Evolutionary conservation across 106 monocot species (phyloP), one percentile per base, ranked within the genome.

Genomic region (Xerophyta viscosa): DNA sequence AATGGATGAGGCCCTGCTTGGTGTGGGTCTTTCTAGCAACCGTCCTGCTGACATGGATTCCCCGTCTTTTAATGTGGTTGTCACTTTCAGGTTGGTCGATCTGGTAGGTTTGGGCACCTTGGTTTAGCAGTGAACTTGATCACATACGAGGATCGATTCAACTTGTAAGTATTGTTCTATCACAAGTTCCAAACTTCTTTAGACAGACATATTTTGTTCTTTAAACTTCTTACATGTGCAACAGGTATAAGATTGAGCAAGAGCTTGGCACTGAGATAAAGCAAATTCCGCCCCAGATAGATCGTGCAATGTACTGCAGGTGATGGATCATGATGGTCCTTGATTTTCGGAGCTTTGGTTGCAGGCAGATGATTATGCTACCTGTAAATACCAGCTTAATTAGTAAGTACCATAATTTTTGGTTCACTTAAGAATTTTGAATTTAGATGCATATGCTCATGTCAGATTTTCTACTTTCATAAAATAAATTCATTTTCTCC

Each of bases 251-350:
- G 69, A 89, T 90, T 50, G 89, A 98, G 66, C 81, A 98, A 74
- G 89, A 98, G 61, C 76, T 98, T 52, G 96, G 89, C 25, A 90
- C 96, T 41, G 96, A 96, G 56, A 96, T 96, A 41, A 88, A 85
- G 60, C 75, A 83, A 48, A 96, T 89, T 62, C 89, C 96, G 43
- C 85, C 80, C 10, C 84, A 96, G 64, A 89, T 96, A 23, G 96
- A 96, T 43, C 78, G 72, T 58, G 68, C 89, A 33, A 70, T 96
- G 41, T 89, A 96, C 46, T 96, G 96, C 78, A 71, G 73, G 50
- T 96, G 71, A 86, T 64, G 33, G 31, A 29, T 49, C 13, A 21
- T 47, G 24, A 29, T 41, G 17, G 29, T 41, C 27, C 20, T 46
- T 17, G 9, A 20, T 14, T 12, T 29, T 14, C 43, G 3, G 6